phyloP scores from a whole-genome alignment of 176 grass and related monocot genomes.

The Alloteropsis semialata region DNA sequence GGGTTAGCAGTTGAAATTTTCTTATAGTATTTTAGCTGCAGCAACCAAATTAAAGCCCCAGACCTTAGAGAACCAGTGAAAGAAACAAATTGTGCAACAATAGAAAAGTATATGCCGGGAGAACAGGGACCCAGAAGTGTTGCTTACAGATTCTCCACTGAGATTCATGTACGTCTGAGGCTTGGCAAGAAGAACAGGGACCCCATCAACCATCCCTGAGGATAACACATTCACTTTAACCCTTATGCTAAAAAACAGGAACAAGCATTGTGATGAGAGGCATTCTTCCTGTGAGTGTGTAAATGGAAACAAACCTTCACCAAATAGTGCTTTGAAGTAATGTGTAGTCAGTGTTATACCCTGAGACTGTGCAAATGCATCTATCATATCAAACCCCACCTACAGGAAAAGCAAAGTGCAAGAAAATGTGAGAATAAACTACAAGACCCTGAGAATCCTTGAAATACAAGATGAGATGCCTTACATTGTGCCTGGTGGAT shows the following conservation, averaged over 20 bases:
- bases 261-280: neutral
- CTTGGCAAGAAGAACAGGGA: slow-evolving; percentile 76
- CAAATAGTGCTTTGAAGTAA: slow-evolving; percentile 84
- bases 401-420: slow-evolving; percentile 3
- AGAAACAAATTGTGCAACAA: slow-evolving; percentile 1
- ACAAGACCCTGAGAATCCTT: neutral
- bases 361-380: slow-evolving; percentile 69
- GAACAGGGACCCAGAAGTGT: slow-evolving; percentile 1
- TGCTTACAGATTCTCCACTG: slow-evolving; percentile 86
- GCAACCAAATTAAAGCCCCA: neutral
- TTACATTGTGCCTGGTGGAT: slow-evolving; percentile 65
- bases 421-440: neutral
- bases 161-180: slow-evolving; percentile 97
- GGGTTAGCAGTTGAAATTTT: neutral
- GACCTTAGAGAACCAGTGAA: neutral
- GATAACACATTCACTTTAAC: neutral
- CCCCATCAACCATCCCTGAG: slow-evolving; percentile 61
- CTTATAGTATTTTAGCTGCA: neutral
- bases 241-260: neutral
- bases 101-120: neutral
- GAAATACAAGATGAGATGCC: slow-evolving; percentile 3
- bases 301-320: slow-evolving; percentile 54
- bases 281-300: neutral
- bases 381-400: slow-evolving; percentile 97
- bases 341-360: slow-evolving; percentile 57